These are phyloP conservation scores for Kalmanozyma brasiliensis DNA, from an alignment of 1,284 basidiomycete genomes.

Conservation along the genomic window DNA sequence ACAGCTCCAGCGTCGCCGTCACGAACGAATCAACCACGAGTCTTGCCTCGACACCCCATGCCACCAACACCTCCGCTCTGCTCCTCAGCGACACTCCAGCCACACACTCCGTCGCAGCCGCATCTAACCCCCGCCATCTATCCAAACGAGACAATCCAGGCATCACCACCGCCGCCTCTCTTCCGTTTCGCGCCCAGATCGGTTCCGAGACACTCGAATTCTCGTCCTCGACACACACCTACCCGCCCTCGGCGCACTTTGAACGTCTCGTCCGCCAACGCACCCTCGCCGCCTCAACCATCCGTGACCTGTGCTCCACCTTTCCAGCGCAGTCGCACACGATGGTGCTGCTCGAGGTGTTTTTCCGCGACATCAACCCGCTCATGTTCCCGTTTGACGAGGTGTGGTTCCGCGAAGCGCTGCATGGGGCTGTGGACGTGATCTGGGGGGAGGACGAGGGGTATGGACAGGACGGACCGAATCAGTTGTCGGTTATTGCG, in stretches of 20 bases:
- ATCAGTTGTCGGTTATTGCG: conserved; percentile 23
- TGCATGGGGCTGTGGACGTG: conserved; percentile 18
- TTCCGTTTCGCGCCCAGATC: conserved; percentile 22
- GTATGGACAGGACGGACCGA: conserved; percentile 17
- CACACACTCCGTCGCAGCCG: no score
- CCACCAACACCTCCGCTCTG: neutral
- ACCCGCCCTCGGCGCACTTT: conserved; percentile 28
- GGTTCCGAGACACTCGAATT: conserved; percentile 25
- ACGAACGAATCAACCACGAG: neutral
- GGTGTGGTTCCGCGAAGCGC: conserved; percentile 27
- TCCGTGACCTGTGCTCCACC: conserved; percentile 7
- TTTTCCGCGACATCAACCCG: conserved; percentile 36
- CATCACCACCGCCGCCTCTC: conserved; percentile 23
- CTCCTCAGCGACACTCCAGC: no score
- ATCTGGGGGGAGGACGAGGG: conserved; percentile 15
- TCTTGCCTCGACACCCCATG: no score
- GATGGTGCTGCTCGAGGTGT: conserved; percentile 12
- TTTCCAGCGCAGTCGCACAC: conserved; percentile 18
- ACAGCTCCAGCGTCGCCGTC: conserved; percentile 12
- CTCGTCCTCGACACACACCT: conserved; percentile 18
- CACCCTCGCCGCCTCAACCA: conserved; percentile 5
- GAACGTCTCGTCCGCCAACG: conserved; percentile 26
- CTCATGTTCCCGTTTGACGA: conserved; percentile 39
- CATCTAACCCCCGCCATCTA: no score
- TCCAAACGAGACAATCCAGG: conserved; percentile 15